Evolutionary conservation across 371 early-diverging fungal species (phyloP).

Genomic region (Mortierella sp.): DNA sequence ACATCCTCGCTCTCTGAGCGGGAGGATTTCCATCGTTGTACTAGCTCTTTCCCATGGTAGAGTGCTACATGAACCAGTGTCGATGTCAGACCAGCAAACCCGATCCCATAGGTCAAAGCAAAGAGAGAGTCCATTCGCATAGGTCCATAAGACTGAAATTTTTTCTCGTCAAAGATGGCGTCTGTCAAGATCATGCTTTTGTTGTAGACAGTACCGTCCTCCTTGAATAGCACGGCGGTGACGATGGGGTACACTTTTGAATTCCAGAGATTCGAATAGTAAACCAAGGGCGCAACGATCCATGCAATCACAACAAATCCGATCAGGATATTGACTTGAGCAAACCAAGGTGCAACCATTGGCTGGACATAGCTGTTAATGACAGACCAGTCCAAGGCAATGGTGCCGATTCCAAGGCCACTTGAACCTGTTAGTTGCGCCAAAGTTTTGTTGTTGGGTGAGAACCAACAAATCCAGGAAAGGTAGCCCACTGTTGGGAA

Average conservation of each 20-base stretch:
- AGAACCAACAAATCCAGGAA: constrained; percentile 67
- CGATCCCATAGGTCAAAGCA: constrained; percentile 64
- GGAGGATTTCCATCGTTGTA: constrained; percentile 29
- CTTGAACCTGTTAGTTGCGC: constrained; percentile 56
- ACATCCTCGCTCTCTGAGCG: constrained; percentile 60
- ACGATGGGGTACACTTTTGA: constrained; percentile 58
- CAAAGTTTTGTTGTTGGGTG: constrained; percentile 55
- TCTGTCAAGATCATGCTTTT: constrained; percentile 57
- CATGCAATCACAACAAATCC: constrained; percentile 62
- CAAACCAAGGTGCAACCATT: constrained; percentile 62
- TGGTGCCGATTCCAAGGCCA: too few relatives aligned
- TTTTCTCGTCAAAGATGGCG: constrained; percentile 16
- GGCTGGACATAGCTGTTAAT: constrained; percentile 56
- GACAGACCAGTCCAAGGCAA: constrained; percentile 71
- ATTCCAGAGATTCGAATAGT: constrained; percentile 58
- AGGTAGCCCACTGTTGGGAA: constrained; percentile 61
- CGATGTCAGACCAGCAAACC: constrained; percentile 60
- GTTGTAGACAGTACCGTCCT: constrained; percentile 55
- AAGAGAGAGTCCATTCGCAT: constrained; percentile 71
- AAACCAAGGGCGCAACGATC: constrained; percentile 64
- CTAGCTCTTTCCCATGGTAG: constrained; percentile 58
- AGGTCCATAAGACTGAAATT: constrained; percentile 63
- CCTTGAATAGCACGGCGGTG: constrained; percentile 51
- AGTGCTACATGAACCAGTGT: constrained; percentile 60
- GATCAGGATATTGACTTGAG: constrained; percentile 59